A percentile compares a stretch with the other conserved stretches of the same genome.
These are phyloP conservation scores for Firmiana major DNA, from an alignment of 345 rosid genomes.

Conservation along the genomic window DNA sequence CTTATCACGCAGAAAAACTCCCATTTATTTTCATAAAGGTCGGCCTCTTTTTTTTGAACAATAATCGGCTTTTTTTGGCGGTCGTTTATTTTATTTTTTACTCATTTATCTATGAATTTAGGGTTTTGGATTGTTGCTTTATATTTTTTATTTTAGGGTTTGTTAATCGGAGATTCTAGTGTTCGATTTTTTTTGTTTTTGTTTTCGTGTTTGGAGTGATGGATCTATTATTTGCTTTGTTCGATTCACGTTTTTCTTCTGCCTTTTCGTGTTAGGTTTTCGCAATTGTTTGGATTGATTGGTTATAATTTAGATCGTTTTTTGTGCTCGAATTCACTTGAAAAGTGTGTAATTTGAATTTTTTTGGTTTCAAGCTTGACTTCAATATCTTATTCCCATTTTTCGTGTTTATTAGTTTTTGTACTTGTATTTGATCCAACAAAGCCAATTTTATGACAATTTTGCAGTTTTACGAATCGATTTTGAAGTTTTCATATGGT, in stretches of 20 bases:
- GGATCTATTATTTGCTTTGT: conserved; percentile 54
- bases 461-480: background rate
- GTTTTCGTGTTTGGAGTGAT: conserved; percentile 19
- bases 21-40: conserved; percentile 22
- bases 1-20: background rate
- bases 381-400: background rate
- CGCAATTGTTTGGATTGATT: conserved; percentile 9
- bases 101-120: conserved; percentile 9
- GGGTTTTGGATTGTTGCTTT: conserved; percentile 24
- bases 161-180: conserved; percentile 34
- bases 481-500: background rate
- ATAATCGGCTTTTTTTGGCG: conserved; percentile 23
- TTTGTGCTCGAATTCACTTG: background rate
- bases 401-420: background rate
- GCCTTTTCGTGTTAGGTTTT: conserved; percentile 15
- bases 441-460: background rate
- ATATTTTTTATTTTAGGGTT: conserved; percentile 28
- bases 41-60: conserved; percentile 18
- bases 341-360: background rate
- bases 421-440: background rate
- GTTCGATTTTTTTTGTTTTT: conserved; percentile 30
- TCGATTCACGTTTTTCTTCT: conserved; percentile 21
- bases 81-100: conserved; percentile 15
- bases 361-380: background rate
- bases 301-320: background rate